A percentile compares a stretch with the other conserved stretches of the same genome.
Conservation (phyloP, 2,329 filamentous ascomycete species). For the Penicillium sumatraense region DNA sequence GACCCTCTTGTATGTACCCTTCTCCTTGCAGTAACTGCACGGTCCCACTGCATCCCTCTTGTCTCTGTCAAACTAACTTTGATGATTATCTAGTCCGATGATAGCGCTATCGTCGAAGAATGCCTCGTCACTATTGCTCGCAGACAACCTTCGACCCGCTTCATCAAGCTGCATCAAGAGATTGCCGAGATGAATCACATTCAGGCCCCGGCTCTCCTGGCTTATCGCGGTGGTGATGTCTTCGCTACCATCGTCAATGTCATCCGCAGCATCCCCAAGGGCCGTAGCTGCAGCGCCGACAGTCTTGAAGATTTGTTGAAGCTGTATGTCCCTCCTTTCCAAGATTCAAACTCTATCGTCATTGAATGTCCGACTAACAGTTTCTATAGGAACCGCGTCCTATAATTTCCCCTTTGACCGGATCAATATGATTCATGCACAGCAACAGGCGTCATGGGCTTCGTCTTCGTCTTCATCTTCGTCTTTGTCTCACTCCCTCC, state of each 20-base stretch:
- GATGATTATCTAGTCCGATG: conserved; percentile 64
- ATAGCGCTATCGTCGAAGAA: conserved; percentile 77
- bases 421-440: conserved; percentile 8
- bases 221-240: conserved; percentile 87
- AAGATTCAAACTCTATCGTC: neutral
- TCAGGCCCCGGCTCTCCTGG: conserved; percentile 83
- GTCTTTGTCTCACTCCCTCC: neutral
- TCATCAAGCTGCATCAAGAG: conserved; percentile 87
- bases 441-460: conserved; percentile 21
- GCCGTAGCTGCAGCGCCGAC: conserved; percentile 53
- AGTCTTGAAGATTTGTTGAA: conserved; percentile 63
- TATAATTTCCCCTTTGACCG: conserved; percentile 22
- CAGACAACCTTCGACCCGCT: conserved; percentile 73
- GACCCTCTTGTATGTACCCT: conserved; percentile 73
- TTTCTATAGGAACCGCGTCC: conserved; percentile 35
- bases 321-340: conserved; percentile 47
- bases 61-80: conserved; percentile 6
- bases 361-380: conserved; percentile 12
- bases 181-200: conserved; percentile 94
- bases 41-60: neutral
- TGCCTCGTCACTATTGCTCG: conserved; percentile 76
- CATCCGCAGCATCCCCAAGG: conserved; percentile 78
- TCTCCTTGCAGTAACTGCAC: neutral
- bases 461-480: neutral
- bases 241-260: conserved; percentile 89